These are phyloP conservation scores for Coemansia sp. DNA, from an alignment of 192 early-diverging fungal genomes.

Conservation along the genomic window DNA sequence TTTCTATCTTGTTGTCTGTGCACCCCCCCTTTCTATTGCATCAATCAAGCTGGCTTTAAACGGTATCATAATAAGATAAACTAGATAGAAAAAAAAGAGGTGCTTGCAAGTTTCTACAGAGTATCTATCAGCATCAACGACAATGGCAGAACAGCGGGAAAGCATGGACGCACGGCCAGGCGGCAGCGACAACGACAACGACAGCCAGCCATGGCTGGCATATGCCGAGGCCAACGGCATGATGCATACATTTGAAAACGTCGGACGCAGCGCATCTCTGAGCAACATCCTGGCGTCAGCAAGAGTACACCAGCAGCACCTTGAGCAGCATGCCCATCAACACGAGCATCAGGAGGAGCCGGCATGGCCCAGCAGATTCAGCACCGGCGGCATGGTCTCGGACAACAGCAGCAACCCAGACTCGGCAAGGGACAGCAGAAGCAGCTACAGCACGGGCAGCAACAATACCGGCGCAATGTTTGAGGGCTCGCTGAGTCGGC, in stretches of 20 bases:
- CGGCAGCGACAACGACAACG: constrained; percentile 8
- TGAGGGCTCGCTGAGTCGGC: constrained; percentile 39
- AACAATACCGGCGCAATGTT: constrained; percentile 18
- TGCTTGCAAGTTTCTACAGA: too few relatives aligned
- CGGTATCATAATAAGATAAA: background rate
- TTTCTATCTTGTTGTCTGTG: constrained; percentile 5
- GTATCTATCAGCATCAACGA: background rate
- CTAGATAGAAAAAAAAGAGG: too few relatives aligned
- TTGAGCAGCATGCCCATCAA: constrained; percentile 12
- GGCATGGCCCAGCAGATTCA: constrained; percentile 9
- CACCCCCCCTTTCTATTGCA: background rate
- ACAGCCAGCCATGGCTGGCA: constrained; percentile 48
- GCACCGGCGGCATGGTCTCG: constrained; percentile 1
- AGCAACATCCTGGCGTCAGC: constrained; percentile 28
- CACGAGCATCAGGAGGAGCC: constrained; percentile 16
- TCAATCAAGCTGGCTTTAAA: background rate
- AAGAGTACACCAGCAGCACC: constrained; percentile 14
- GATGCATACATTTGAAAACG: constrained; percentile 55
- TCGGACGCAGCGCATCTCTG: constrained; percentile 45
- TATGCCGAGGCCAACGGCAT: constrained; percentile 48
- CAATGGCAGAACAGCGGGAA: constrained; percentile 32
- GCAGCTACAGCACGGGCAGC: constrained; percentile 24
- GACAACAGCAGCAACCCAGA: constrained; percentile 7
- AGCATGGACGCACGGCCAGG: constrained; percentile 32
- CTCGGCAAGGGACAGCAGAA: constrained; percentile 22